phyloP scores from a whole-genome alignment of 2,329 filamentous ascomycete genomes.

The Beauveria rudraprayagi region DNA sequence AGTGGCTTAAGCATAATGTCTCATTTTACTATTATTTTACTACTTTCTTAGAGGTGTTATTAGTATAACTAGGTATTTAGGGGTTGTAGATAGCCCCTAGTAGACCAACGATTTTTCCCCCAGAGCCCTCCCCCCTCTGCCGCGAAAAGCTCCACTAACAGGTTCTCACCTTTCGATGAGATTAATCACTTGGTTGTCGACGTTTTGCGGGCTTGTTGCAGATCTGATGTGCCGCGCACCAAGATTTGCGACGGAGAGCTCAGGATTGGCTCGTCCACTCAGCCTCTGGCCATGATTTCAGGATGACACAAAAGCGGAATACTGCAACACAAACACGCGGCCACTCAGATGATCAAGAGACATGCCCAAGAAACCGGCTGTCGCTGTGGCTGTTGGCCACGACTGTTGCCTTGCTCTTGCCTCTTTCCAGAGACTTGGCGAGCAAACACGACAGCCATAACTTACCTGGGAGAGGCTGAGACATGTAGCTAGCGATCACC shows the following conservation, averaged over 20 bases:
- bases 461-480: background rate
- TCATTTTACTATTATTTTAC: no score
- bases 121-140: no score
- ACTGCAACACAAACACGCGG: no score
- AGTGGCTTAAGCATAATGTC: no score
- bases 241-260: constrained; percentile 2
- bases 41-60: no score
- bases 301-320: background rate
- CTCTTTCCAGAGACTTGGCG: background rate
- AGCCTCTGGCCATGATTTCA: background rate
- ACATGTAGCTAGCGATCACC: background rate
- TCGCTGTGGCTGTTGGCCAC: background rate
- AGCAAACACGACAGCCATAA: background rate
- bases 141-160: no score
- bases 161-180: background rate
- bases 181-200: background rate
- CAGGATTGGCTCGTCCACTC: no score
- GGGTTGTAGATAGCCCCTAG: no score
- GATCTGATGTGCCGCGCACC: constrained; percentile 1
- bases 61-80: no score
- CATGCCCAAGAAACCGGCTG: background rate
- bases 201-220: constrained; percentile 2
- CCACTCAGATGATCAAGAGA: background rate
- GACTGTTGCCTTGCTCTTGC: background rate
- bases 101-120: no score